Evolutionary conservation across 495 filamentous ascomycete species (phyloP), one percentile per base, ranked within the genome.

Genomic region (Lasiosphaeria hispida): DNA sequence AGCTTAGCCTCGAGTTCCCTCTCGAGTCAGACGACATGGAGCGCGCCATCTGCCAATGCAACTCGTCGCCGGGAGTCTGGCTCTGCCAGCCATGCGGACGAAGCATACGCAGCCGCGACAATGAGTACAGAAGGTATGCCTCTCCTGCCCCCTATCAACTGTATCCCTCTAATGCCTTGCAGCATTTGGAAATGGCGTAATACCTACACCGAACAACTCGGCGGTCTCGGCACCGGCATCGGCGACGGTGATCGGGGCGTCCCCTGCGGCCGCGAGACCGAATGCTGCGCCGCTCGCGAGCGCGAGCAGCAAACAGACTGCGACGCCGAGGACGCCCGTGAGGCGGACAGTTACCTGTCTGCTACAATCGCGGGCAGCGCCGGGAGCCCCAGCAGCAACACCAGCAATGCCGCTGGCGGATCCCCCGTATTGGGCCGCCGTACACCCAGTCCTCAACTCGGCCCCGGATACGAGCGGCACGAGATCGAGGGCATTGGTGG

Each of bases 401-500:
- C 39, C 7, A 44, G 14, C 38, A 49, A 38, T 47, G 58, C 41
- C 10, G 23, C 23, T 5, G 23, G 23, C 23, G 23, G 23, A 5
- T 30, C 23, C 23, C 23, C 23, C 5, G 23, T 30, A 30, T 5
- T 30, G 2, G 57, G 64, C 19, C 60, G 69, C 19, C 57, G 74
- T 37, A 75, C 73, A 15, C 74, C 75, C 1, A 75, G 71, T 19
- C 74, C 77, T 55, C 63, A 61, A 7, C 69, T 82, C 47, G 72
- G 78, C 13, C 77, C 82, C 2, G 91, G 91, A 14, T 96, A 96
- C 67, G 82, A 83, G 60, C 76, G 85, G 30, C 90, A 93, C 67
- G 92, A 96, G 71, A 85, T 95, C 60, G 89, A 94, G 64, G 92
- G 91, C 4, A 83, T 96, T 35, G 91, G 92, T 11, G 92, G 92